Evolutionary conservation across 164 flowering plant species (phyloP).

Genomic region (Dillenia suffruticosa): DNA sequence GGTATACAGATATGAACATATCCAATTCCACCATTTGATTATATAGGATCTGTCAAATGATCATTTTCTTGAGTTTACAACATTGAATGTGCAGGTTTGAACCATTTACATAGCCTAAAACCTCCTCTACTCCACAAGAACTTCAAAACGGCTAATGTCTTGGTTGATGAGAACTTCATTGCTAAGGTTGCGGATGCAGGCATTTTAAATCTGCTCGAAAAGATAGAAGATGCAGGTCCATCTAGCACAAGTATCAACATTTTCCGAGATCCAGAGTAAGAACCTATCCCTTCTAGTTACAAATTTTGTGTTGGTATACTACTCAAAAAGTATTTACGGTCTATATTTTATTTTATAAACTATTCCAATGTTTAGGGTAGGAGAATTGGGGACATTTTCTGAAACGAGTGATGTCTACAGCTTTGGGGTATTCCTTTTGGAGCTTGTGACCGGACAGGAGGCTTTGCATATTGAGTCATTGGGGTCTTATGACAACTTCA

Average conservation of each 20-base stretch:
- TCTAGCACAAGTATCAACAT: slow-evolving; percentile 25
- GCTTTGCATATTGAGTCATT: slow-evolving; percentile 19
- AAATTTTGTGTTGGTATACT: too few relatives aligned
- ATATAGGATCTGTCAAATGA: too few relatives aligned
- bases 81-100: slow-evolving; percentile 46
- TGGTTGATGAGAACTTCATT: slow-evolving; percentile 78
- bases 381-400: slow-evolving; percentile 23
- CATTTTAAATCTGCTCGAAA: slow-evolving; percentile 35
- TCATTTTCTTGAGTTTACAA: too few relatives aligned
- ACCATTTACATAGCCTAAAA: slow-evolving; percentile 48
- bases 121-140: slow-evolving; percentile 61
- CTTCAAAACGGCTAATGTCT: slow-evolving; percentile 67
- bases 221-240: slow-evolving; percentile 46
- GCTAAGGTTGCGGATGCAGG: slow-evolving; percentile 82
- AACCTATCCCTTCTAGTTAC: too few relatives aligned
- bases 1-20: slow-evolving; percentile 28
- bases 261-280: slow-evolving; percentile 71
- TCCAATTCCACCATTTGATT: too few relatives aligned
- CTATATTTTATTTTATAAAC: background rate
- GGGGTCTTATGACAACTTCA: slow-evolving; percentile 36
- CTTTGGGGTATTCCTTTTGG: slow-evolving; percentile 71
- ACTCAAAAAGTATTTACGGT: too few relatives aligned
- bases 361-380: slow-evolving; percentile 28
- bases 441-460: slow-evolving; percentile 60
- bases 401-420: slow-evolving; percentile 60